Conservation (phyloP, 306 rosid species). For the Hippophae rhamnoides region DNA sequence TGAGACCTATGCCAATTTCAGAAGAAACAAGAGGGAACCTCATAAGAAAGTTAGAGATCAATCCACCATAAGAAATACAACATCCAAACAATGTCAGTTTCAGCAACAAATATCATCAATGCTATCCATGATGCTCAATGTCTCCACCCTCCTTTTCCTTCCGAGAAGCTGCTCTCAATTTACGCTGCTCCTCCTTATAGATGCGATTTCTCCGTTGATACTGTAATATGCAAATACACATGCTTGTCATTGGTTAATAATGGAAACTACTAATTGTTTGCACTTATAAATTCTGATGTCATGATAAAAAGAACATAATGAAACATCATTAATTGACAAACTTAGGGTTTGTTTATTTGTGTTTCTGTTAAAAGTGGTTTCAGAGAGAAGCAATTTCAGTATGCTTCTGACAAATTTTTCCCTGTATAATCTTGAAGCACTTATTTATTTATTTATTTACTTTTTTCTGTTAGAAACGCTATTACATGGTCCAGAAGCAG, state of each 20-base stretch:
- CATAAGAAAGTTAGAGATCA: constrained; percentile 25
- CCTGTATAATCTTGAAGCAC: too few relatives aligned
- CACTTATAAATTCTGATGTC: neutral
- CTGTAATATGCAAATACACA: constrained; percentile 20
- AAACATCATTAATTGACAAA: neutral
- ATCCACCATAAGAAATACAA: constrained; percentile 24
- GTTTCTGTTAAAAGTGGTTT: too few relatives aligned
- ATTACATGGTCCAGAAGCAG: too few relatives aligned
- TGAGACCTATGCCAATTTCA: constrained; percentile 21
- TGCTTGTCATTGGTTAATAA: constrained; percentile 1
- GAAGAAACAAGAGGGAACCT: constrained; percentile 24
- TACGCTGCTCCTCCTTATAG: constrained; percentile 94
- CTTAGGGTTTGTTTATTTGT: neutral
- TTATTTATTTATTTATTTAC: too few relatives aligned
- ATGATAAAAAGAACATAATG: neutral
- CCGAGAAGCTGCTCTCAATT: constrained; percentile 66
- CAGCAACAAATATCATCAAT: constrained; percentile 22
- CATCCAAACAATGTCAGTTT: constrained; percentile 27
- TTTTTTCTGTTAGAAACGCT: too few relatives aligned
- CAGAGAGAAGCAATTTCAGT: too few relatives aligned
- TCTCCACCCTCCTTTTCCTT: constrained; percentile 51
- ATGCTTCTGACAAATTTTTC: too few relatives aligned
- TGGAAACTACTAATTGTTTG: neutral
- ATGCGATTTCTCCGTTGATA: constrained; percentile 85
- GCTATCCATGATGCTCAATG: constrained; percentile 35